These are phyloP conservation scores for Candida adriatica DNA, from an alignment of 805 yeast species.

Conservation along the genomic window DNA sequence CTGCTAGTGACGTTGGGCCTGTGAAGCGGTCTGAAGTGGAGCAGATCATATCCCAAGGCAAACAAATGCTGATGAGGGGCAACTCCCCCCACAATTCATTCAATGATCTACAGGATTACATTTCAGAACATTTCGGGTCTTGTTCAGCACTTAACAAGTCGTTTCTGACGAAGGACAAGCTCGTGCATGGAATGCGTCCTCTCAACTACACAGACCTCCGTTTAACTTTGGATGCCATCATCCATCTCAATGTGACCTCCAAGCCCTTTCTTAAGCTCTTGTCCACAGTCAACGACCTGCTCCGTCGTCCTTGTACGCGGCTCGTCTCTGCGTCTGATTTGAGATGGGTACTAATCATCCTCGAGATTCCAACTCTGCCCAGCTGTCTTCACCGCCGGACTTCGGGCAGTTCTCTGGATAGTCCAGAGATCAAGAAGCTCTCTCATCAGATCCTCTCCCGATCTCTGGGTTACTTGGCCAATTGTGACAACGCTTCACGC, in stretches of 20 bases:
- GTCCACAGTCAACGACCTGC: constrained; percentile 40
- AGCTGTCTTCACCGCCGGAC: constrained; percentile 32
- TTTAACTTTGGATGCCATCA: too few relatives aligned
- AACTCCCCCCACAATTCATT: constrained; percentile 12
- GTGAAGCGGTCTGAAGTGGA: too few relatives aligned
- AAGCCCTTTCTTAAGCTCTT: constrained; percentile 54
- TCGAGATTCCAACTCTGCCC: constrained; percentile 61
- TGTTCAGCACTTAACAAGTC: too few relatives aligned
- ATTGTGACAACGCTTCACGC: constrained; percentile 32
- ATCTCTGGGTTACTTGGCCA: constrained; percentile 59
- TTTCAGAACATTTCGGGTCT: too few relatives aligned
- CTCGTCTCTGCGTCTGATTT: constrained; percentile 37
- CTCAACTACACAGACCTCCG: too few relatives aligned
- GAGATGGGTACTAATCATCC: constrained; percentile 55
- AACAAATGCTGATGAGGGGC: neutral
- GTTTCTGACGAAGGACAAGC: too few relatives aligned
- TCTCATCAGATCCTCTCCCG: constrained; percentile 69
- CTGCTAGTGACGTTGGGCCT: too few relatives aligned
- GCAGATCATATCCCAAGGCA: constrained; percentile 5
- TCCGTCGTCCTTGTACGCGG: constrained; percentile 41
- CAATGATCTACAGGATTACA: too few relatives aligned
- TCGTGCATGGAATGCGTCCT: too few relatives aligned
- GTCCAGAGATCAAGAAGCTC: constrained; percentile 45
- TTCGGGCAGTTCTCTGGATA: constrained; percentile 21
- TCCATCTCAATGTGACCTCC: too few relatives aligned